Percentiles rank a stretch among this genome's conserved stretches.
Evolutionary conservation across 441 rosid species (phyloP).

Genomic region (Jatropha podagrica): DNA sequence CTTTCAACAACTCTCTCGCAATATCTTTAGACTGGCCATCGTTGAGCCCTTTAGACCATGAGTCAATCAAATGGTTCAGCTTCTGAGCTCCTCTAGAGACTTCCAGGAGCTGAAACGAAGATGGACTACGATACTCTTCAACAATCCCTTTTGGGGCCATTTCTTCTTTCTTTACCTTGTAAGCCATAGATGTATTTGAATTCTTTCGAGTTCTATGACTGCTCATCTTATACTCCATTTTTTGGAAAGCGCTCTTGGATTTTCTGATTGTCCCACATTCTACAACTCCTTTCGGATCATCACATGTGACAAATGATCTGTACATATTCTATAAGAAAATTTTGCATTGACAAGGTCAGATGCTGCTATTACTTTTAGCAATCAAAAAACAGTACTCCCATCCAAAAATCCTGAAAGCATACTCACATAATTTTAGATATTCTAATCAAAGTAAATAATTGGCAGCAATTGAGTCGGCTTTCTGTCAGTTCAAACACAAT

Average conservation of each 20-base stretch:
- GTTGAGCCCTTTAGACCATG: constrained; percentile 52
- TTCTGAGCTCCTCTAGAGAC: constrained; percentile 80
- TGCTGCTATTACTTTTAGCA: background rate
- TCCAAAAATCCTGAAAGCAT: background rate
- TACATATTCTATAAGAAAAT: constrained; percentile 57
- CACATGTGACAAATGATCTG: constrained; percentile 82
- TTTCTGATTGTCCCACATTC: constrained; percentile 76
- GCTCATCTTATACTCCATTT: constrained; percentile 42
- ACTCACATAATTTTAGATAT: constrained; percentile 28
- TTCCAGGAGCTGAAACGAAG: constrained; percentile 74
- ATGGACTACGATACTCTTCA: constrained; percentile 31
- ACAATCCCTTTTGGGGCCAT: constrained; percentile 22
- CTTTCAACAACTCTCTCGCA: constrained; percentile 75
- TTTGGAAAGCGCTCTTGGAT: constrained; percentile 44
- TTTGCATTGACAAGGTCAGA: constrained; percentile 33
- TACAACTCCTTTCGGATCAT: constrained; percentile 83
- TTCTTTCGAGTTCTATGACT: constrained; percentile 28
- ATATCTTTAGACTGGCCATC: constrained; percentile 55
- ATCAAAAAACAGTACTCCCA: constrained; percentile 16
- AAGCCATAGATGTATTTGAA: constrained; percentile 23
- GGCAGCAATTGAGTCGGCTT: constrained; percentile 27
- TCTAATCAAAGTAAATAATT: constrained; percentile 23
- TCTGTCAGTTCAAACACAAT: constrained; percentile 13
- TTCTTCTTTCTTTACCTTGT: constrained; percentile 37
- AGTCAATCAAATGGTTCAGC: constrained; percentile 66